Base-by-base conservation (phyloP, 768 basidiomycete species). In the Russula virescens region DNA sequence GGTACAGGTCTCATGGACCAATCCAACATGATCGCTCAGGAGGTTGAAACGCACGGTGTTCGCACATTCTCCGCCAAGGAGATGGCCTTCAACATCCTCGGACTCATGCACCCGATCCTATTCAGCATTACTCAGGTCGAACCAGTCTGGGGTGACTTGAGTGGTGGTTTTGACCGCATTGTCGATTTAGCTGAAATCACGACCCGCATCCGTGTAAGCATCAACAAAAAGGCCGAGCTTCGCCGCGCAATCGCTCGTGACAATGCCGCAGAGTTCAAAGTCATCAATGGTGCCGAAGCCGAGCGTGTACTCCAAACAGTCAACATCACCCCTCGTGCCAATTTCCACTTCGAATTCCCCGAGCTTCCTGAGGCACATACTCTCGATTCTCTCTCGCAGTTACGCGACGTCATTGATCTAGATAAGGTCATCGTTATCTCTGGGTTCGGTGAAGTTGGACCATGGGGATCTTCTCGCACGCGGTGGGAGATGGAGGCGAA, bases 71-170 rank as follows among this genome's bases (percentile, higher is more conserved):
- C 96, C 0, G 90, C 97, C 31, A 98, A 98, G 79, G 97, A 99
- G 77, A 99, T 98, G 97, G 95, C 97, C 0, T 99, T 99, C 85
- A 99, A 99, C 76, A 94, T 99, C 70, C 88, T 99, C 58, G 96
- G 97, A 63, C 82, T 99, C 54, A 98, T 99, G 96, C 97, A 99
- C 72, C 97, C 97, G 48, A 85, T 98, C 7, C 83, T 99, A 57
- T 98, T 98, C 85, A 97, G 96, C 75, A 96, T 99, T 71, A 97
- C 96, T 13, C 97, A 99, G 74, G 95, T 98, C 50, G 96, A 99
- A 73, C 96, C 97, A 10, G 95, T 98, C 72, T 98, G 97, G 97
- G 97, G 96, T 59, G 97, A 98, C 73, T 80, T 98, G 66, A 97
- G 95, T 68, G 96, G 96, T 69, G 96, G 95, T 38, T 98, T 98